Conservation (phyloP, 2,329 filamentous ascomycete species). For the Beauveria rudraprayagi region DNA sequence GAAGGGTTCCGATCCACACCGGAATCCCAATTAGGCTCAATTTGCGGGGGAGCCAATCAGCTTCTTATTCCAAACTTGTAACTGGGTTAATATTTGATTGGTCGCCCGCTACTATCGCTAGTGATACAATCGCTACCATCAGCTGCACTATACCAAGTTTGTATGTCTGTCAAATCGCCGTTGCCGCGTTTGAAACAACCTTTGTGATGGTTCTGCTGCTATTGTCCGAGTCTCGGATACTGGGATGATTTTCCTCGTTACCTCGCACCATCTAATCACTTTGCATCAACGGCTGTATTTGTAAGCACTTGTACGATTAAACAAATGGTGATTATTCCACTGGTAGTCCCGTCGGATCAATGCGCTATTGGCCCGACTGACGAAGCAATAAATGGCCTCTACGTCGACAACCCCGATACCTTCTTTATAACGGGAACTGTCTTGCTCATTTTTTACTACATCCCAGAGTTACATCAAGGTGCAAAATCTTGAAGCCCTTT, state of each 20-base stretch:
- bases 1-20: background rate
- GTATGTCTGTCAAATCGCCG: background rate
- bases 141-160: background rate
- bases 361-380: background rate
- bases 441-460: no score
- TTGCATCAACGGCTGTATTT: background rate
- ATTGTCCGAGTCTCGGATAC: no score
- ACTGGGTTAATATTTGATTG: background rate
- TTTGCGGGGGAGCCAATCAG: background rate
- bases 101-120: background rate
- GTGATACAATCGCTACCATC: background rate
- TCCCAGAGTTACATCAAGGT: no score
- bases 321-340: no score
- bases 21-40: background rate
- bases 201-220: no score
- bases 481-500: background rate
- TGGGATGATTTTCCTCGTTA: no score
- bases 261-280: no score
- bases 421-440: background rate
- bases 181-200: background rate
- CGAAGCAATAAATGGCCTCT: background rate
- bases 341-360: background rate
- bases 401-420: background rate
- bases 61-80: no score
- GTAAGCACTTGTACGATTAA: background rate